phyloP scores from a whole-genome alignment of 805 yeast genomes.

The Cyberlindnera subsufficiens region DNA sequence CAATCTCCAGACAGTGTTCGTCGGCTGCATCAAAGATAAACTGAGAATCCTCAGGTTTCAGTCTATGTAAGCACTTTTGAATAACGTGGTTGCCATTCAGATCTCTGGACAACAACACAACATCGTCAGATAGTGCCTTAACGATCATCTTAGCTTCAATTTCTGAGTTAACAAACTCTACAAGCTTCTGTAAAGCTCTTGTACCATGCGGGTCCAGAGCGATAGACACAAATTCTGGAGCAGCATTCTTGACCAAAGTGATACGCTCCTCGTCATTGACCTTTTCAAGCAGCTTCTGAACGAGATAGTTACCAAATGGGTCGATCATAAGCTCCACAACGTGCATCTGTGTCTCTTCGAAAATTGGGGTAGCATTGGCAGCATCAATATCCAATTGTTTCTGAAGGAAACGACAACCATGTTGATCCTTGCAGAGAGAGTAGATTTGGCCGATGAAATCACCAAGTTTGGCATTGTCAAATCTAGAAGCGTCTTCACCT shows the following conservation, averaged over 20 bases:
- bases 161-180: constrained; percentile 69
- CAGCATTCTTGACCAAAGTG: constrained; percentile 60
- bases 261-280: constrained; percentile 67
- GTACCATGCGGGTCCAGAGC: constrained; percentile 96
- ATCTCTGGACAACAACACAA: constrained; percentile 79
- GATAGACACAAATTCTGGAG: constrained; percentile 68
- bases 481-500: constrained; percentile 64
- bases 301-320: constrained; percentile 94
- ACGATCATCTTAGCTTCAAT: constrained; percentile 68
- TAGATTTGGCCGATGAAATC: constrained; percentile 72
- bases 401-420: constrained; percentile 91
- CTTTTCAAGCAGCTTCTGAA: constrained; percentile 84
- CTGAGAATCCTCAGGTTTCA: constrained; percentile 64
- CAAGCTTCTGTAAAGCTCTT: constrained; percentile 86
- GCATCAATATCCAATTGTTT: constrained; percentile 67
- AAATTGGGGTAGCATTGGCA: constrained; percentile 68
- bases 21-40: constrained; percentile 87
- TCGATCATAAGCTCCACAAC: constrained; percentile 87
- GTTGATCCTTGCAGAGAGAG: constrained; percentile 88
- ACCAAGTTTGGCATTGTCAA: constrained; percentile 57
- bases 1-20: constrained; percentile 67
- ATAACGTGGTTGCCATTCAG: constrained; percentile 95
- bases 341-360: constrained; percentile 70
- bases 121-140: constrained; percentile 55
- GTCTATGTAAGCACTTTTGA: constrained; percentile 80